phyloP scores from a whole-genome alignment of 306 rosid genomes.

The Ziziphus jujuba region DNA sequence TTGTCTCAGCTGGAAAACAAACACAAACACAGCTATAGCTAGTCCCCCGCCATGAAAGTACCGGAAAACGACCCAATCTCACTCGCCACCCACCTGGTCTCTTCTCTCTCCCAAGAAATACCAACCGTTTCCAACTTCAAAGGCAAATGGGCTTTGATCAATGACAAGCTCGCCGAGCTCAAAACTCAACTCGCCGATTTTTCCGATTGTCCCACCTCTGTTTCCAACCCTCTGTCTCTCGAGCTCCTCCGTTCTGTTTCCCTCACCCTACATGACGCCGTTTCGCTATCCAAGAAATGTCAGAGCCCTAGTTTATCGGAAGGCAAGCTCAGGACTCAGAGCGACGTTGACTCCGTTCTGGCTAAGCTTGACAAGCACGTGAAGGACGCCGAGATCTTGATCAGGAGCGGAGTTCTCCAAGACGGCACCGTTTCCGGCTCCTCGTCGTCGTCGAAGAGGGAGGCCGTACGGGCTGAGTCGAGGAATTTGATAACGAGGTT shows the following conservation, averaged over 20 bases:
- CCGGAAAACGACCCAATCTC: constrained; percentile 42
- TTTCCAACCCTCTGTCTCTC: constrained; percentile 60
- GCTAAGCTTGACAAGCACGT: constrained; percentile 64
- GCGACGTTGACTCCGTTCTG: constrained; percentile 69
- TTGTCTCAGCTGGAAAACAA: background rate
- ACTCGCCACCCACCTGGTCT: constrained; percentile 28
- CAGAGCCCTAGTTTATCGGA: constrained; percentile 35
- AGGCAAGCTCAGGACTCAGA: constrained; percentile 89
- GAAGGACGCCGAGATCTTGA: constrained; percentile 66
- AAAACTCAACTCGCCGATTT: constrained; percentile 67
- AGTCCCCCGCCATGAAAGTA: constrained; percentile 64
- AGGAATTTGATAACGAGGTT: constrained; percentile 69
- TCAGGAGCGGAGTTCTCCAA: constrained; percentile 67
- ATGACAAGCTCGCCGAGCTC: constrained; percentile 60
- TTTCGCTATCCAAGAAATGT: constrained; percentile 50
- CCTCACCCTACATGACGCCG: constrained; percentile 48
- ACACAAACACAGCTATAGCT: too few species aligned
- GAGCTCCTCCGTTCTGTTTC: constrained; percentile 60
- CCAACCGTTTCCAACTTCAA: constrained; percentile 53
- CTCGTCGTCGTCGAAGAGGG: constrained; percentile 60
- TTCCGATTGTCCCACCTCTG: constrained; percentile 43
- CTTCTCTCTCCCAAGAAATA: constrained; percentile 48
- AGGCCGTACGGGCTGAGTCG: constrained; percentile 64
- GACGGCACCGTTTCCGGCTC: constrained; percentile 37
- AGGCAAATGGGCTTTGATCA: constrained; percentile 70